These are phyloP conservation scores for Coniochaeta pulveracea DNA, from an alignment of 2,329 filamentous ascomycete species.

Conservation along the genomic window DNA sequence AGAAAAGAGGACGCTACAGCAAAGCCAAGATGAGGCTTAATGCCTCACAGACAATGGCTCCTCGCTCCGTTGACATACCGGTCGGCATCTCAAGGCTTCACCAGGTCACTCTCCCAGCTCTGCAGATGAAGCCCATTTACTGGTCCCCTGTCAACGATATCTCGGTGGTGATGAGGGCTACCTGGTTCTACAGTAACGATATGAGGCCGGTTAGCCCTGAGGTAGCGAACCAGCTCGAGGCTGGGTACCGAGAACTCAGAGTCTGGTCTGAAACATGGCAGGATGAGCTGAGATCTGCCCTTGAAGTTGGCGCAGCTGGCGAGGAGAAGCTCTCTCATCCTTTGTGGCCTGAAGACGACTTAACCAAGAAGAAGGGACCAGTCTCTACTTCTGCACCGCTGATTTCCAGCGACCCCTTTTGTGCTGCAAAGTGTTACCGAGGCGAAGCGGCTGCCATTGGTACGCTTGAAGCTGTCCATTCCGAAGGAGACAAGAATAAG, in stretches of 20 bases:
- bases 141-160: slow-evolving; percentile 93
- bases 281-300: slow-evolving; percentile 80
- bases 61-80: slow-evolving; percentile 54
- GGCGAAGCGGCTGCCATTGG: slow-evolving; percentile 49
- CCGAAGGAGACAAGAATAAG: slow-evolving; percentile 24
- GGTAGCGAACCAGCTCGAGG: slow-evolving; percentile 84
- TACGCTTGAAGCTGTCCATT: slow-evolving; percentile 28
- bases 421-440: slow-evolving; percentile 46
- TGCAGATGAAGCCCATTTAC: slow-evolving; percentile 94
- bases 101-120: slow-evolving; percentile 68
- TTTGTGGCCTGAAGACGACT: slow-evolving; percentile 57
- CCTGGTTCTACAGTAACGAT: slow-evolving; percentile 93
- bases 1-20: too few species aligned
- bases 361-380: slow-evolving; percentile 20
- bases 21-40: too few species aligned
- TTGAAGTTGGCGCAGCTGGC: slow-evolving; percentile 79
- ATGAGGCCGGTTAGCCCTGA: slow-evolving; percentile 81
- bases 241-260: slow-evolving; percentile 76
- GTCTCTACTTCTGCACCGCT: slow-evolving; percentile 21
- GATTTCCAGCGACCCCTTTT: slow-evolving; percentile 44
- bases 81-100: slow-evolving; percentile 88
- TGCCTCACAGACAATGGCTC: too few species aligned
- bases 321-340: slow-evolving; percentile 84
- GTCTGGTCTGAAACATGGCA: slow-evolving; percentile 89
- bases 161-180: slow-evolving; percentile 69